Evolutionary conservation across 2,329 filamentous ascomycete species (phyloP).

Genomic region (Trichoderma sp.): DNA sequence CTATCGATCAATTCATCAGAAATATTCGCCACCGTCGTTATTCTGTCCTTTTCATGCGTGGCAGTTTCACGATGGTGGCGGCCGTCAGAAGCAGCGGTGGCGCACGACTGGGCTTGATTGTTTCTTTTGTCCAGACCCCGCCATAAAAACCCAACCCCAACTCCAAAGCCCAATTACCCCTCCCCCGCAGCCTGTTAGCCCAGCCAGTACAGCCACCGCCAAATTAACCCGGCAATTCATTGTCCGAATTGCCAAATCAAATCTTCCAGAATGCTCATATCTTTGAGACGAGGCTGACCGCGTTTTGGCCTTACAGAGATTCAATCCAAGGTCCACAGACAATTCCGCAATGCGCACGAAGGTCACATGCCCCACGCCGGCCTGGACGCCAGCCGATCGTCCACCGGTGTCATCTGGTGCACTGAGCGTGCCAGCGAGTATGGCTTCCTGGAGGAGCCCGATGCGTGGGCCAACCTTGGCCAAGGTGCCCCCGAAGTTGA

Average conservation of each 20-base stretch:
- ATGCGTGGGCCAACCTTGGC: slow-evolving; percentile 87
- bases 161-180: slow-evolving; percentile 11
- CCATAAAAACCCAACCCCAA: slow-evolving; percentile 2
- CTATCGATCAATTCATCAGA: not conserved
- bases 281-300: slow-evolving; percentile 23
- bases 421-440: slow-evolving; percentile 85
- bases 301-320: slow-evolving; percentile 57
- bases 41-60: not conserved
- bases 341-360: slow-evolving; percentile 88
- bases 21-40: not conserved
- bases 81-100: slow-evolving; percentile 10
- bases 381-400: slow-evolving; percentile 82
- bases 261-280: not conserved
- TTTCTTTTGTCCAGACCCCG: slow-evolving; percentile 15
- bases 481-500: slow-evolving; percentile 95
- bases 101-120: slow-evolving; percentile 3
- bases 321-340: slow-evolving; percentile 79
- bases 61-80: not conserved
- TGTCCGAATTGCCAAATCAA: not conserved
- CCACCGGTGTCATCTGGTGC: slow-evolving; percentile 93
- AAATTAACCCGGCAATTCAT: not conserved
- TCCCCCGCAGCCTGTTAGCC: slow-evolving; percentile 21
- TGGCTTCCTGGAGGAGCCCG: slow-evolving; percentile 80
- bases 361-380: slow-evolving; percentile 90
- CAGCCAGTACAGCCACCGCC: slow-evolving; percentile 12